A percentile compares a stretch with the other conserved stretches of the same genome.
Conservation (phyloP, 768 basidiomycete genomes). For the Lentinula guzmanii region DNA sequence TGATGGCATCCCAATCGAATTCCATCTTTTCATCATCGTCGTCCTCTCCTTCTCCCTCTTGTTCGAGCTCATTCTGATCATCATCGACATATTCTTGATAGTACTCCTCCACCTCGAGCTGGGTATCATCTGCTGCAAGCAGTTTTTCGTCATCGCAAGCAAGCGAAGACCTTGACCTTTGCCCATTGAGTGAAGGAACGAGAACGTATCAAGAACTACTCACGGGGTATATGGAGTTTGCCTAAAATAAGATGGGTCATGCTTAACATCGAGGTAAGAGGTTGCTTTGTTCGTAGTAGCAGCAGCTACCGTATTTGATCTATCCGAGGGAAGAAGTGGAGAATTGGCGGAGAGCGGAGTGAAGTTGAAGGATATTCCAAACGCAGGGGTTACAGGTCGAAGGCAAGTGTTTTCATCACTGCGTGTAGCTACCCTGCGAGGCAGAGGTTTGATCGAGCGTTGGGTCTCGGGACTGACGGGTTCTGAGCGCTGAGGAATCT, state of each 20-base stretch:
- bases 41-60: not conserved
- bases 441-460: not conserved
- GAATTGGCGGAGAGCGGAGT: not conserved
- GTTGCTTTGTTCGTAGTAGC: too few species aligned
- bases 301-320: not conserved
- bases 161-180: too few species aligned
- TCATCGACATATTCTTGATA: not conserved
- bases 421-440: not conserved
- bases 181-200: too few species aligned
- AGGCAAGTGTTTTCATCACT: not conserved
- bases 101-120: too few species aligned
- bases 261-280: too few species aligned
- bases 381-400: not conserved
- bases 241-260: too few species aligned
- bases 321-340: not conserved
- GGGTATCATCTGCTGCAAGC: too few species aligned
- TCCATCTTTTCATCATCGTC: not conserved
- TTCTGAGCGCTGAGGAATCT: not conserved
- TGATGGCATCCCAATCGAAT: not conserved
- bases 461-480: not conserved
- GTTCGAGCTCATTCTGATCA: not conserved
- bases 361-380: not conserved
- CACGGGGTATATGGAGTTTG: too few species aligned
- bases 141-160: too few species aligned
- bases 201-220: too few species aligned